phyloP scores from a whole-genome alignment of 768 basidiomycete species.

The Lactarius sanguifluus region DNA sequence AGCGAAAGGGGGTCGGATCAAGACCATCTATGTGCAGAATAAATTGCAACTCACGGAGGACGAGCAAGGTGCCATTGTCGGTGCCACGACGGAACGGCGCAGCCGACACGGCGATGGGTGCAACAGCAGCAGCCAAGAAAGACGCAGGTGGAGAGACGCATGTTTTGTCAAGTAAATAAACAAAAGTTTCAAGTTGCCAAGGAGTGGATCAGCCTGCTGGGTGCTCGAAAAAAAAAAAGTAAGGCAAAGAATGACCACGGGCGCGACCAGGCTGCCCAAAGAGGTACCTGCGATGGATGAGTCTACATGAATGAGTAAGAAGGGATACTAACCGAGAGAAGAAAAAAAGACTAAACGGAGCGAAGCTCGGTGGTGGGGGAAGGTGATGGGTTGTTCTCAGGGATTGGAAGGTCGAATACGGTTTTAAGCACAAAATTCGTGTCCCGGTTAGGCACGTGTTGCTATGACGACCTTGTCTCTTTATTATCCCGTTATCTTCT shows the following conservation, averaged over 20 bases:
- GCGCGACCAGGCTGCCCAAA: constrained; percentile 74
- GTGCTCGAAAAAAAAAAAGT: constrained; percentile 11
- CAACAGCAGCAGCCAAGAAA: constrained; percentile 43
- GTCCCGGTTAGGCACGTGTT: neutral
- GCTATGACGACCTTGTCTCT: neutral
- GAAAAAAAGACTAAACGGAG: neutral
- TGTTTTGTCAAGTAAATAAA: constrained; percentile 36
- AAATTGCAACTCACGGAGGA: constrained; percentile 49
- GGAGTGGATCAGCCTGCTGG: constrained; percentile 35
- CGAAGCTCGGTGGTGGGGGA: too few species aligned
- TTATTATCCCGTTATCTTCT: neutral
- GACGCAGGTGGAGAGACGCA: constrained; percentile 45
- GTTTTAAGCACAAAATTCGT: neutral
- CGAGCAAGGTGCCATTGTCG: constrained; percentile 43
- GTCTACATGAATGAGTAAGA: neutral
- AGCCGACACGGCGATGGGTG: constrained; percentile 49
- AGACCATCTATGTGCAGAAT: constrained; percentile 21
- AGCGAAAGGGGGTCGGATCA: constrained; percentile 30
- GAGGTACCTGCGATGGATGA: constrained; percentile 30
- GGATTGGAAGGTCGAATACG: neutral
- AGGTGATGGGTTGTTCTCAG: neutral
- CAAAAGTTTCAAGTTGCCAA: neutral
- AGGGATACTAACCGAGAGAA: constrained; percentile 6
- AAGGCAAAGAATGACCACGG: constrained; percentile 48
- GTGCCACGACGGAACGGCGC: constrained; percentile 46